A percentile compares a stretch with the other conserved stretches of the same genome.
These are phyloP conservation scores for Discostella pseudostelligera DNA, from an alignment of 108 stramenopile species.

Conservation along the genomic window DNA sequence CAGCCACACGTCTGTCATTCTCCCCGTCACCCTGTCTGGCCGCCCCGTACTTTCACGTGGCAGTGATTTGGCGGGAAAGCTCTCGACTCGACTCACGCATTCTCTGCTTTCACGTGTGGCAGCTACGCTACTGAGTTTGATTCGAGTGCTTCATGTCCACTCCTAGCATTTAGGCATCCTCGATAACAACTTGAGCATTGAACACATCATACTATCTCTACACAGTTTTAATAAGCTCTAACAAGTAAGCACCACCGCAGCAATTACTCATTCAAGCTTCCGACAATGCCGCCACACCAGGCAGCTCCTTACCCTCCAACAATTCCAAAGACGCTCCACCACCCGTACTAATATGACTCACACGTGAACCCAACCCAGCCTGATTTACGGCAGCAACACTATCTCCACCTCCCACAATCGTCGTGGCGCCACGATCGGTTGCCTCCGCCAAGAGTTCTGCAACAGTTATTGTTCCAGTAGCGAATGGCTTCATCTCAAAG, in stretches of 20 bases:
- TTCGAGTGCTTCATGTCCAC: too few relatives aligned
- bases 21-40: too few relatives aligned
- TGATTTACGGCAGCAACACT: constrained; percentile 95
- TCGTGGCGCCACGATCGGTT: constrained; percentile 88
- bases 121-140: too few relatives aligned
- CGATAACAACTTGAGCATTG: too few relatives aligned
- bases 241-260: background rate
- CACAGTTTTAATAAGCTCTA: background rate
- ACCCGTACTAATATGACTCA: constrained; percentile 95
- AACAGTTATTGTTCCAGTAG: constrained; percentile 84
- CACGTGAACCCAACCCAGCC: constrained; percentile 88
- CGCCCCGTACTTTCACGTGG: too few relatives aligned
- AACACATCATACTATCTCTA: background rate
- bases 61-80: too few relatives aligned
- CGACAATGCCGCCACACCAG: constrained; percentile 86
- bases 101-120: too few relatives aligned
- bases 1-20: too few relatives aligned
- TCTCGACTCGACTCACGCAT: too few relatives aligned
- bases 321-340: constrained; percentile 97
- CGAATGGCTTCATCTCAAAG: constrained; percentile 95
- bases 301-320: constrained; percentile 96
- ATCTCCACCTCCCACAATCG: constrained; percentile 97
- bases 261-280: constrained; percentile 56
- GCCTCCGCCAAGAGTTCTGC: constrained; percentile 90
- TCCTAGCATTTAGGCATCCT: too few relatives aligned